Conservation (phyloP, 441 rosid genomes). For the Croton setiger region DNA sequence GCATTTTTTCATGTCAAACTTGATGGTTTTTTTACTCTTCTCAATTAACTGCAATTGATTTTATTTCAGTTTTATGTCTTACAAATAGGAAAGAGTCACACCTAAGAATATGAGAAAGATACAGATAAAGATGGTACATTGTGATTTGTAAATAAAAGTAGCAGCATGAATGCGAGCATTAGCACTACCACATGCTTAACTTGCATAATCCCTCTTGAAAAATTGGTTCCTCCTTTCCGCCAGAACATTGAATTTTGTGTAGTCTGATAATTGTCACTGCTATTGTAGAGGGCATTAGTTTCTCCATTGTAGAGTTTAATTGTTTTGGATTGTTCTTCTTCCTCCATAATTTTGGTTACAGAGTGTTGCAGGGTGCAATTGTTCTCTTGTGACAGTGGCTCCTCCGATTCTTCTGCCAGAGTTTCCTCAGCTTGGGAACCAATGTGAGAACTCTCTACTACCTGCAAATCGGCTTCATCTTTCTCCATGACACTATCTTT, state of each 20-base stretch:
- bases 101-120: background rate
- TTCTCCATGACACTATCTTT: slow-evolving; percentile 19
- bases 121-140: background rate
- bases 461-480: slow-evolving; percentile 26
- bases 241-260: background rate
- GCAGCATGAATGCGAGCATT: slow-evolving; percentile 20
- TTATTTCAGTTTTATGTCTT: background rate
- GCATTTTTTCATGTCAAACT: background rate
- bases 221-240: slow-evolving; percentile 14
- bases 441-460: slow-evolving; percentile 30
- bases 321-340: slow-evolving; percentile 4
- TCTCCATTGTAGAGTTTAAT: background rate
- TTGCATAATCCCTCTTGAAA: slow-evolving; percentile 15
- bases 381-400: slow-evolving; percentile 22
- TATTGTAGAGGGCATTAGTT: background rate
- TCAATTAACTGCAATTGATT: background rate
- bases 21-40: background rate
- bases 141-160: slow-evolving; percentile 19
- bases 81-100: slow-evolving; percentile 4
- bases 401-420: slow-evolving; percentile 38
- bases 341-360: slow-evolving; percentile 15
- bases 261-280: background rate
- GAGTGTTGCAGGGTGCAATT: slow-evolving; percentile 15
- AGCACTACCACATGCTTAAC: slow-evolving; percentile 15
- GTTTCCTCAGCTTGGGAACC: slow-evolving; percentile 32